These are phyloP conservation scores for Penicillium odoratum DNA, from an alignment of 495 filamentous ascomycete genomes.

Conservation along the genomic window DNA sequence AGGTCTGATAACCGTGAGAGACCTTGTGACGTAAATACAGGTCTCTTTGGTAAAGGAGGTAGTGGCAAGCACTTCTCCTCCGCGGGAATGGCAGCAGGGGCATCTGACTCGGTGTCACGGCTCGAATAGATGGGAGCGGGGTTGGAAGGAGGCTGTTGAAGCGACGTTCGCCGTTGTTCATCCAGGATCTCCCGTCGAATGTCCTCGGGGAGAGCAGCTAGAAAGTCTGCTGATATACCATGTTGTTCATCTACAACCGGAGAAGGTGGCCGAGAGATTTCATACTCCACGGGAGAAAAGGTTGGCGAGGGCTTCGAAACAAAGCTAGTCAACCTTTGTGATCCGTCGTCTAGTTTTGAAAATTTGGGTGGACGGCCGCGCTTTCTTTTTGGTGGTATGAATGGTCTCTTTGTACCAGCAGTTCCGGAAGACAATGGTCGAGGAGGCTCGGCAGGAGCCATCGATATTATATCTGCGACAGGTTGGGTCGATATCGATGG, in stretches of 20 bases:
- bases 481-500: slow-evolving; percentile 19
- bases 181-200: slow-evolving; percentile 74
- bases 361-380: slow-evolving; percentile 44
- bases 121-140: background rate
- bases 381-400: slow-evolving; percentile 59
- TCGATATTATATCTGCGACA: background rate
- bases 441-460: slow-evolving; percentile 31
- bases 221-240: slow-evolving; percentile 67
- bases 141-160: slow-evolving; percentile 40
- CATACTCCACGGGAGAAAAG: slow-evolving; percentile 5
- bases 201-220: slow-evolving; percentile 79
- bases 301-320: slow-evolving; percentile 37
- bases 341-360: slow-evolving; percentile 38
- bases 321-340: slow-evolving; percentile 67
- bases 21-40: slow-evolving; percentile 65
- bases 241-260: slow-evolving; percentile 27
- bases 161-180: slow-evolving; percentile 62
- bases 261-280: slow-evolving; percentile 19
- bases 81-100: background rate
- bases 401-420: slow-evolving; percentile 47
- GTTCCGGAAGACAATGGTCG: slow-evolving; percentile 44
- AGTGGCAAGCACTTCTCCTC: slow-evolving; percentile 45
- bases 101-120: slow-evolving; percentile 7
- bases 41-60: slow-evolving; percentile 52
- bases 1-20: slow-evolving; percentile 58